Evolutionary conservation across 2,329 filamentous ascomycete species (phyloP), one percentile per base, ranked within the genome.

Genomic region (Fusarium pseudonygamai): DNA sequence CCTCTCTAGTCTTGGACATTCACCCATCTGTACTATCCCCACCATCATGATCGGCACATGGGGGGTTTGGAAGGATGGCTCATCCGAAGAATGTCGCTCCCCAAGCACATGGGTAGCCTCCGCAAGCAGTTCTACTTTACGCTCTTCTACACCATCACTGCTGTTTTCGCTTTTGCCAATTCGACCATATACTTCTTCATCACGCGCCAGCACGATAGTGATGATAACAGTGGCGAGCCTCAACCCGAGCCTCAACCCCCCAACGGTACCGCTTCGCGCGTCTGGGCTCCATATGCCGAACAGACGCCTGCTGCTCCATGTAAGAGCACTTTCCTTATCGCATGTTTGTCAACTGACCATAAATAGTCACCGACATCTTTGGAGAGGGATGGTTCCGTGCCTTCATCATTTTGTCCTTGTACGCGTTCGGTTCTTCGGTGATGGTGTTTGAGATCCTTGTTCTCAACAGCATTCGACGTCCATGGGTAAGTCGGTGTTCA

Each of bases 381-480:
- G 84, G 85, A 2, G 79, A 86, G 45, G 85, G 84, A 40, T 86
- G 83, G 80, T 85, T 87, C 78, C 83, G 84, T 67, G 67, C 82
- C 5, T 88, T 86, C 73, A 81, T 82, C 66, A 80, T 87, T 52
- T 73, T 87, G 75, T 87, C 86, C 56, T 70, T 88, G 47, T 86
- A 84, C 75, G 81, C 78, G 14, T 78, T 85, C 62, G 83, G 83
- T 6, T 82, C 85, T 8, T 55, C 83, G 37, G 79, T 87, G 67
- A 86, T 84, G 71, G 69, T 83, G 14, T 63, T 84, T 37, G 87
- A 89, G 80, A 82, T 85, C 1, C 64, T 86, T 39, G 80, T 83
- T 64, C 81, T 89, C 80, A 89, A 89, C 79, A 88, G 86, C 76
- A 87, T 88, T 80, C 86, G 85, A 73, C 84, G 85, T 58, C 86